Evolutionary conservation across 192 early-diverging fungal species (phyloP), one percentile per base, ranked within the genome.

Genomic region (Rhizophlyctis rosea): DNA sequence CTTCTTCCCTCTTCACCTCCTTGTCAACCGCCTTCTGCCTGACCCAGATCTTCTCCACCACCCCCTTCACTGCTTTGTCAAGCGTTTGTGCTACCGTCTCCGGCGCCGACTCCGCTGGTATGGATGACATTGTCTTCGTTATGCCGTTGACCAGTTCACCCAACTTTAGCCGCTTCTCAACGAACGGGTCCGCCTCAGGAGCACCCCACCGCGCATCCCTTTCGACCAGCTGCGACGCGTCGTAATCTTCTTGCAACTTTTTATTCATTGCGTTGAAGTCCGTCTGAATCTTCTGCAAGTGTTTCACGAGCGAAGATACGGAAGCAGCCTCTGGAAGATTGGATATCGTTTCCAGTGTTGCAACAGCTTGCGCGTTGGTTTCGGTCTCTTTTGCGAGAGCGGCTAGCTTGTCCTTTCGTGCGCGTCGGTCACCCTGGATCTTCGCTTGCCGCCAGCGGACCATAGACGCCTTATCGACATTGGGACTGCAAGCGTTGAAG

Each of bases 371-470:
- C 34, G 24, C 48, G 34, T 68, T 76, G 21, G 56, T 47, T n/a
- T 50, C 47, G 25, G 61, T 36, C 60, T 80, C 78, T 31, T 63
- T 47, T 16, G 18, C 24, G 3, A 80, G 65, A 3, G 71, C 67
- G 9, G 39, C 73, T 61, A 86, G 85, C 61, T 86, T 90, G 54
- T 73, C 82, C 65, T 66, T 81, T 47, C 91, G 86, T 55, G 85
- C 87, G 18, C 89, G 86, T 25, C 95, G 92, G 62, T 93, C 82
- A 21, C 80, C 81, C 65, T 94, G 94, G 67, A 96, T 89, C 54
- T 91, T 85, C 28, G 89, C 84, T 75, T 96, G 94, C 27, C 88
- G 88, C 90, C 93, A 91, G 50, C 89, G 86, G 59, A 98, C 85
- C 76, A 76, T 75, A 5, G 92, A 92, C 33, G 85, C 83, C 63